Percentiles rank a stretch among this genome's conserved stretches.
These are phyloP conservation scores for Yamadazyma dendronema DNA, from an alignment of 1,139 yeast genomes.

Conservation along the genomic window DNA sequence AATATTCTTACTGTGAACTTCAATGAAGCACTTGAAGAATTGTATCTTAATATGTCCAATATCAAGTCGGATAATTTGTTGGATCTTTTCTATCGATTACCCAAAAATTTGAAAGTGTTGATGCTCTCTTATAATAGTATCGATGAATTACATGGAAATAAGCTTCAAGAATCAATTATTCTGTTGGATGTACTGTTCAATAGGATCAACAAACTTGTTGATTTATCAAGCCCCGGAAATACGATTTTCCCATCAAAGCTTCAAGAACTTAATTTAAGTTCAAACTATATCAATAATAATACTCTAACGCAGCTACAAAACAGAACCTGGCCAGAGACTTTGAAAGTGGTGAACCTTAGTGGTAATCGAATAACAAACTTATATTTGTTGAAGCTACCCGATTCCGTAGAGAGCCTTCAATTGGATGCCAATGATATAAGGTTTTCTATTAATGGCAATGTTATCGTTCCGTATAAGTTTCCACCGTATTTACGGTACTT, in stretches of 20 bases:
- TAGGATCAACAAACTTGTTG: conserved; percentile 4
- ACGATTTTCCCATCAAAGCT: conserved; percentile 6
- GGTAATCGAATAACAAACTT: conserved; percentile 7
- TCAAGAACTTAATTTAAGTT: conserved; percentile 6
- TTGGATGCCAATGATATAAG: conserved; percentile 8
- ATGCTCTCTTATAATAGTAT: conserved; percentile 34
- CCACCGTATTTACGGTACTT: conserved; percentile 25
- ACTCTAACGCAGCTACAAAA: conserved; percentile 2
- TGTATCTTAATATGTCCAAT: conserved; percentile 34
- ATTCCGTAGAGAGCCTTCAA: conserved; percentile 8
- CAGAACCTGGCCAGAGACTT: conserved; percentile 8
- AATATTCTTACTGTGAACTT: conserved; percentile 19
- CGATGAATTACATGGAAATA: conserved; percentile 10
- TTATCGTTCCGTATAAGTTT: conserved; percentile 15
- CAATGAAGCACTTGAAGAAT: conserved; percentile 16
- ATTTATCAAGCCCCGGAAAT: conserved; percentile 11
- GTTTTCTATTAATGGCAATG: conserved; percentile 2
- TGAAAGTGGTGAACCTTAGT: conserved; percentile 14
- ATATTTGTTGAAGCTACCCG: conserved; percentile 11
- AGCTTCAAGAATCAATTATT: conserved; percentile 26
- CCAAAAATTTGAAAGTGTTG: conserved; percentile 24
- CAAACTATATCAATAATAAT: conserved; percentile 5
- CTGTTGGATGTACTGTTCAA: conserved; percentile 24
- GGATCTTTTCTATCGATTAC: conserved; percentile 15
- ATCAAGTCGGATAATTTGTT: conserved; percentile 14